Conservation (phyloP, 139 green algal genomes). For the Tetradesmus lagerheimii region DNA sequence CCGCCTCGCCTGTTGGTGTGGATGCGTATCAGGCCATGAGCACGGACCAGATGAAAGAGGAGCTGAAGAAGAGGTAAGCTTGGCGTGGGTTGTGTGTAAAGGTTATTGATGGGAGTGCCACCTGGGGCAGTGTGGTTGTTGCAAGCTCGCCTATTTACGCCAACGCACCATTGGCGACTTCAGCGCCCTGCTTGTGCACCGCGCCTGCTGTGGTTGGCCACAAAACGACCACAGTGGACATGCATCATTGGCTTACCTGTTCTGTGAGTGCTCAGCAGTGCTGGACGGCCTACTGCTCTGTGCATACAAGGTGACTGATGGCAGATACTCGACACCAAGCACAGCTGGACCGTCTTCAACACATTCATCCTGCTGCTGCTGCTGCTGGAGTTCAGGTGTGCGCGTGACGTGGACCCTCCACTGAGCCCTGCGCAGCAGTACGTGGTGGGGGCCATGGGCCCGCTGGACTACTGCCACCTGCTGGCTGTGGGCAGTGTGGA, state of each 20-base stretch:
- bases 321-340: too few species aligned
- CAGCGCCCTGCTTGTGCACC: too few species aligned
- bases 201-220: too few species aligned
- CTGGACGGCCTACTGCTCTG: too few species aligned
- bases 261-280: too few species aligned
- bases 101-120: too few species aligned
- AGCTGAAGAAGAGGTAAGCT: slow-evolving; percentile 31
- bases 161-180: too few species aligned
- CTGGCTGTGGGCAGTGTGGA: slow-evolving; percentile 58
- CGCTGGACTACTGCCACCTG: slow-evolving; percentile 62
- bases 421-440: slow-evolving; percentile 45
- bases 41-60: slow-evolving; percentile 54
- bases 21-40: slow-evolving; percentile 17
- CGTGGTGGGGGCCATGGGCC: slow-evolving; percentile 57
- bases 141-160: too few species aligned
- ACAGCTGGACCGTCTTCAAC: neutral
- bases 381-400: slow-evolving; percentile 25
- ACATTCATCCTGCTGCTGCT: neutral
- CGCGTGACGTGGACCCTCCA: slow-evolving; percentile 64
- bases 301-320: too few species aligned
- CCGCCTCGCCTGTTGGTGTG: neutral
- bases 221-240: too few species aligned
- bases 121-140: too few species aligned
- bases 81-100: neutral
- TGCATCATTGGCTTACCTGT: too few species aligned